Base-by-base conservation (phyloP, 345 rosid species). In the Streptanthus diversifolius region DNA sequence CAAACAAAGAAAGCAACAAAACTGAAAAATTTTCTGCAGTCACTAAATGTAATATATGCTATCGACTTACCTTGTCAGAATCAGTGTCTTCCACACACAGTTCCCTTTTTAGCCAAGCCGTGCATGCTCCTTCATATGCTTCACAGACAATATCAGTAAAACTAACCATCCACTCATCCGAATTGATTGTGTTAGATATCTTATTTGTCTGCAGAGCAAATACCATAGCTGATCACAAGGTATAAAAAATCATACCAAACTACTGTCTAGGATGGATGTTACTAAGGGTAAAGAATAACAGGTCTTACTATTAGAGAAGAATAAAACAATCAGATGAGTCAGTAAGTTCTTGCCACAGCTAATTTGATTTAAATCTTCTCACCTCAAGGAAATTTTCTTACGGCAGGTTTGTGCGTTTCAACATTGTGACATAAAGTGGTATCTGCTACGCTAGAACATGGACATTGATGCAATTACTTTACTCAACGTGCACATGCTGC, bases 41-140 rank as follows among this genome's bases (percentile, higher is more conserved):
- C 19, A 66, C 66, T 4, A 39, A 61, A 39, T 5, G 24, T 48
- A 69, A 44, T 12, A 60, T 21, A 57, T 44, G 57, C 12, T 44
- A 55, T 54, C 59, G 5, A 69, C 66, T 25, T 77, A 85, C 98
- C 86, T 75, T 75, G 36, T 81, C 82, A 19, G 68, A 32, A 66
- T 82, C 79, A 63, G 74, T 72, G 62, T 82, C 69, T 74, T 80
- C 87, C 55, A 72, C 71, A 65, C 52, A 54, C 67, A 86, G 83
- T 59, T 89, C 95, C 48, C 58, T 82, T 61, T 80, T 73, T 60
- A 89, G 80, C 98, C 98, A 93, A 80, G 84, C 67, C 66, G 69
- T 72, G 79, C 87, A 89, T 52, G 83, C 66, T 9, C 81, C 84
- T 68, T 81, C 72, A 84, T 68, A 84, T 71, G 90, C 84, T 55